phyloP scores from a whole-genome alignment of 192 early-diverging fungal species.

The Podila verticillata region DNA sequence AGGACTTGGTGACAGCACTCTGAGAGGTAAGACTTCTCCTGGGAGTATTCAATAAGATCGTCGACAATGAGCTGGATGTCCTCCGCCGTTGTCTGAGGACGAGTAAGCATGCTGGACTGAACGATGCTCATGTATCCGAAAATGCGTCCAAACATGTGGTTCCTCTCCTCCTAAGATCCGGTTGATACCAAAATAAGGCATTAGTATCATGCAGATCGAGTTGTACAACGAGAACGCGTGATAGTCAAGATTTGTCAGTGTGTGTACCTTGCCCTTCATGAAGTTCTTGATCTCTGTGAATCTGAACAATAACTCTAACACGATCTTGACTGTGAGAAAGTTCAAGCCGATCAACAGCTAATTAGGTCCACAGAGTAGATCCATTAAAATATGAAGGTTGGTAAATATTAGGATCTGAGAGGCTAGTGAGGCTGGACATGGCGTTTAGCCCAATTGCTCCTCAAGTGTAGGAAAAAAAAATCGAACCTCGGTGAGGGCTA shows the following conservation, averaged over 20 bases:
- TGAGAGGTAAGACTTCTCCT: constrained; percentile 83
- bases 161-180: constrained; percentile 78
- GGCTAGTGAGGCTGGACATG: no score
- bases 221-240: no score
- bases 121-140: constrained; percentile 90
- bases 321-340: constrained; percentile 60
- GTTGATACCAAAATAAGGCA: background rate
- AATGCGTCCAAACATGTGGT: constrained; percentile 90
- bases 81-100: constrained; percentile 68
- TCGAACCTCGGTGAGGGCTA: constrained; percentile 89
- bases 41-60: constrained; percentile 71
- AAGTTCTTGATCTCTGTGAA: constrained; percentile 68
- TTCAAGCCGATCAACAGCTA: constrained; percentile 48
- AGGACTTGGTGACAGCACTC: constrained; percentile 82
- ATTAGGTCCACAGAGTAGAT: background rate
- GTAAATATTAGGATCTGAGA: no score
- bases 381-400: no score
- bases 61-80: constrained; percentile 79
- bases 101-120: constrained; percentile 76
- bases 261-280: constrained; percentile 69
- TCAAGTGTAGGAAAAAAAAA: constrained; percentile 8
- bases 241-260: no score
- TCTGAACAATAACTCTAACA: constrained; percentile 76
- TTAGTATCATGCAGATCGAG: no score
- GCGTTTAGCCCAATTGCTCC: no score